Conservation (phyloP, 306 rosid genomes). For the Abrus precatorius region DNA sequence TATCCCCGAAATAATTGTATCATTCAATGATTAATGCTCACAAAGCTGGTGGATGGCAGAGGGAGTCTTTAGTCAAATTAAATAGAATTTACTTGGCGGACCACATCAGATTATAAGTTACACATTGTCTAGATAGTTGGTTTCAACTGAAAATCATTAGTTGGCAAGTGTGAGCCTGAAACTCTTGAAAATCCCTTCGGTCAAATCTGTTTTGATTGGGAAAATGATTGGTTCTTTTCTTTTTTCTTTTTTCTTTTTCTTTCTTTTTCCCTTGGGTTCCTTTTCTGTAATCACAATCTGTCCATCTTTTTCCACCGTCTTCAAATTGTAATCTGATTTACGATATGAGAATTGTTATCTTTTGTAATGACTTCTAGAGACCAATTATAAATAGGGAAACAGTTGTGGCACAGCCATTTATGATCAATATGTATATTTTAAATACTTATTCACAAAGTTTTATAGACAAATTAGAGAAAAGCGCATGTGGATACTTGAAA, state of each 20-base stretch:
- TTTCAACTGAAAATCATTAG: constrained; percentile 44
- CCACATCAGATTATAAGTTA: constrained; percentile 54
- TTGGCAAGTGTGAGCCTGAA: constrained; percentile 39
- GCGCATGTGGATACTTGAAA: too few relatives aligned
- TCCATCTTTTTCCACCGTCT: constrained; percentile 18
- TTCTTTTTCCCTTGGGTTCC: not conserved
- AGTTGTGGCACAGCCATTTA: constrained; percentile 31
- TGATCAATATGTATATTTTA: constrained; percentile 1
- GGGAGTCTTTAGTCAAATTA: constrained; percentile 37
- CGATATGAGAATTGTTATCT: constrained; percentile 33
- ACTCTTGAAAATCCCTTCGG: constrained; percentile 32
- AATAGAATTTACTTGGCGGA: constrained; percentile 48
- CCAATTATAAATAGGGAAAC: constrained; percentile 31
- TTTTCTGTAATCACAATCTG: constrained; percentile 40
- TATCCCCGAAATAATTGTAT: constrained; percentile 46
- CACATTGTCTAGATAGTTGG: constrained; percentile 47
- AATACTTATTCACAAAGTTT: not conserved
- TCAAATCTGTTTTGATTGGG: constrained; percentile 43
- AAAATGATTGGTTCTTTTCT: constrained; percentile 20
- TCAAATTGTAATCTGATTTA: constrained; percentile 47
- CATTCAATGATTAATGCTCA: constrained; percentile 42
- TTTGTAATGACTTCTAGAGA: constrained; percentile 40
- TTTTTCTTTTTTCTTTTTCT: not conserved
- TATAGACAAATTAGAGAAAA: not conserved
- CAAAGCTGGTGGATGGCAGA: constrained; percentile 48